These are phyloP conservation scores for Kodamaea derodonti DNA, from an alignment of 1,139 yeast genomes.

Conservation along the genomic window DNA sequence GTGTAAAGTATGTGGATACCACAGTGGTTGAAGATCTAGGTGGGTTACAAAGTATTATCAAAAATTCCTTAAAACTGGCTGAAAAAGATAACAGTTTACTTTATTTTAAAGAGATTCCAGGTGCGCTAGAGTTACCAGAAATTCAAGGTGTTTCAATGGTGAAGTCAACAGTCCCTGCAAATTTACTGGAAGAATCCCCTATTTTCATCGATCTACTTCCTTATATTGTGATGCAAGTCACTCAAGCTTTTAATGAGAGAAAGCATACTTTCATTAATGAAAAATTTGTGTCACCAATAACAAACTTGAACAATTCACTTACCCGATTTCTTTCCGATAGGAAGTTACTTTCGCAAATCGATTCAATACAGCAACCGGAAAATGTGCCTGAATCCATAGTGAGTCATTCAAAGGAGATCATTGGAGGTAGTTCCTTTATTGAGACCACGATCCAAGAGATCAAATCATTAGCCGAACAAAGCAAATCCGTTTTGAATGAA, in stretches of 20 bases:
- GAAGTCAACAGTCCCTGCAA: slow-evolving; percentile 41
- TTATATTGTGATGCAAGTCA: slow-evolving; percentile 58
- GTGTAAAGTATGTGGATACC: slow-evolving; percentile 40
- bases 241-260: slow-evolving; percentile 67
- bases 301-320: slow-evolving; percentile 46
- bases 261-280: slow-evolving; percentile 53
- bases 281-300: slow-evolving; percentile 50
- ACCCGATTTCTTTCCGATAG: slow-evolving; percentile 41
- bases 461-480: slow-evolving; percentile 35
- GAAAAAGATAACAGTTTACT: slow-evolving; percentile 81
- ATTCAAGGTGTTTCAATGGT: slow-evolving; percentile 56
- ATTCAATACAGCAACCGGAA: slow-evolving; percentile 60
- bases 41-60: slow-evolving; percentile 44
- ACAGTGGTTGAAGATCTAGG: slow-evolving; percentile 45
- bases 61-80: slow-evolving; percentile 47
- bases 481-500: slow-evolving; percentile 37
- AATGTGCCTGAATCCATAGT: slow-evolving; percentile 56
- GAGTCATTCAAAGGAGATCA: slow-evolving; percentile 52
- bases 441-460: slow-evolving; percentile 46
- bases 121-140: slow-evolving; percentile 33
- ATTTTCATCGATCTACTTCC: slow-evolving; percentile 65
- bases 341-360: slow-evolving; percentile 60
- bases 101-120: slow-evolving; percentile 65
- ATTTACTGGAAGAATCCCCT: slow-evolving; percentile 20
- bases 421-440: slow-evolving; percentile 51